Evolutionary conservation across 2,329 filamentous ascomycete genomes (phyloP), one percentile per base, ranked within the genome.

Genomic region (Tolypocladium tundrense): DNA sequence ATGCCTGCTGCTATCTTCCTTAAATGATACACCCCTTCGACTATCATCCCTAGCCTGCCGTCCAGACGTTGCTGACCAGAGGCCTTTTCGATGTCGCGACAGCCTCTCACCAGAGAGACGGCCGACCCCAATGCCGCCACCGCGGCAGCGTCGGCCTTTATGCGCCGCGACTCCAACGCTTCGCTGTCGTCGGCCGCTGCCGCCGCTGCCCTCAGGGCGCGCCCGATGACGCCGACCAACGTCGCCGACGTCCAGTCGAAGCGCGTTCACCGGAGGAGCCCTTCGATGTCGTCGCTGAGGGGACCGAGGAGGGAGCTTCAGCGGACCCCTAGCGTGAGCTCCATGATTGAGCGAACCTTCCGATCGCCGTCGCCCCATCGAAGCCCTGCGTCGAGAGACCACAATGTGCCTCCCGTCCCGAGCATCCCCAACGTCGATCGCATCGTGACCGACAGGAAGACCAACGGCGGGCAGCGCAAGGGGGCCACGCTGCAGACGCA

Each of bases 281-380:
- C 80, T 55, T 96, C 91, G 1, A 74, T 82, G 48, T 89, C 89
- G 1, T 93, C 90, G 5, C 77, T 83, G 53, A 79, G 72, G 52
- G 68, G 73, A 57, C 69, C 74, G 59, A 71, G 74, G 63, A 64
- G 72, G 62, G 75, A 76, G 56, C 75, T 92, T 60, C 80, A 86
- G 61, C 79, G 90, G 66, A 79, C 81, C 42, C 81, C 79, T 57
- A 95, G 92, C 73, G 82, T 82, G 35, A 82, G 85, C 27, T 96
- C 91, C 54, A 96, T 97, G 92, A 87, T 84, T 37, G 89, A 93
- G 70, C 84, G 93, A 59, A 92, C 91, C 1, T 96, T 97, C 72
- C 85, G 92, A 64, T 88, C 88, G 14, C 85, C 86, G 4, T 95
- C 87, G 4, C 90, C 67, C 27, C 71, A 60, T 77, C 70, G 68